Evolutionary conservation across 257 asterid genomes (phyloP), one percentile per base, ranked within the genome.

Genomic region (Sherardia arvensis): DNA sequence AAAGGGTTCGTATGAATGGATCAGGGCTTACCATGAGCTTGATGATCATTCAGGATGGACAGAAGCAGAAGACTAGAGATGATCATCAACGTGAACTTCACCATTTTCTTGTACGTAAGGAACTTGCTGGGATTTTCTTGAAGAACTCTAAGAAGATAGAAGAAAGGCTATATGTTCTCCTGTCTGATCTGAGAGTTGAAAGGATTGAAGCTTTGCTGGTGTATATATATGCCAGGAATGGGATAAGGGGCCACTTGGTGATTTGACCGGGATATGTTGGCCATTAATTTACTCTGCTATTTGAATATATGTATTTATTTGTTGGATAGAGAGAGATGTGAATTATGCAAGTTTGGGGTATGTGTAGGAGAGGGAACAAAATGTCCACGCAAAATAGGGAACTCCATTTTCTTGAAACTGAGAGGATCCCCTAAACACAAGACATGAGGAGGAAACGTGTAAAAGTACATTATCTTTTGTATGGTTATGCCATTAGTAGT

Each of bases 341-440:
- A 61, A 61, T 56, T 53, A 65, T 75, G 65, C 63, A 56, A 53
- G 26, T 62, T 73, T 58, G 38, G 53, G 57, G 85, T 73, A 75
- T 58, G 61, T 66, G 74, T 74, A 70, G 32, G 36, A 70, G 63
- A 79, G 51, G 86, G 81, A 73, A 74, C 83, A 86, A 61, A 69
- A 65, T 74, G 71, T 73, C 57, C 56, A 66, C 65, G 62, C 66
- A 67, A 21, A 69, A 51, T 69, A 33, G 73, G 73, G 78, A 82
- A 75, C 76, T 73, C 78, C 85, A 77, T 77, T 75, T 69, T 76
- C 74, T 73, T 74, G 76, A 65, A 78, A 69, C 4, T 14, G 66
- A 64, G 64, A 78, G 64, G 63, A 63, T 20, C 53, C 33, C 2
- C 34, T 4, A 68, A 21, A 7, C 56, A 49, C 56, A 68, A 74